Percentiles rank a stretch among this genome's conserved stretches.
Evolutionary conservation across 805 yeast species (phyloP).

Genomic region (Kluyveromyces aestuarii): DNA sequence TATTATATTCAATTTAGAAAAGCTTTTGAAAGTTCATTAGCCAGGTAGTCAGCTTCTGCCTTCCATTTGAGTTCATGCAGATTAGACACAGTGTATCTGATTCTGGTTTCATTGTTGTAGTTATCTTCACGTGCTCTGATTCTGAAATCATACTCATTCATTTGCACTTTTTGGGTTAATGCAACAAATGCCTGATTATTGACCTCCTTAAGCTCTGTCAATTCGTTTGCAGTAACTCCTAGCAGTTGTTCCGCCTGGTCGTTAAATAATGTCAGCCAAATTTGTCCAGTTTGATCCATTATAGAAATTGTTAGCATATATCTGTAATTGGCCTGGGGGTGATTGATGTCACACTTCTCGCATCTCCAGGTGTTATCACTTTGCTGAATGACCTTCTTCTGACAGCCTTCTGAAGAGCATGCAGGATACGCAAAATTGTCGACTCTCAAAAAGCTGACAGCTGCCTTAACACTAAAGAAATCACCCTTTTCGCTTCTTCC

Average conservation of each 20-base stretch:
- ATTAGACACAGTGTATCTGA: slow-evolving; percentile 61
- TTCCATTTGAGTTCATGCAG: slow-evolving; percentile 44
- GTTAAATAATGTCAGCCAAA: slow-evolving; percentile 84
- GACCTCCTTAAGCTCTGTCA: slow-evolving; percentile 39
- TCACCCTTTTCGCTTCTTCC: slow-evolving; percentile 77
- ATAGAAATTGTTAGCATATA: slow-evolving; percentile 69
- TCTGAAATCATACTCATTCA: slow-evolving; percentile 67
- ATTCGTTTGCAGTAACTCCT: slow-evolving; percentile 51
- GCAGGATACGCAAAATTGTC: slow-evolving; percentile 87
- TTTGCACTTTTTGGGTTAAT: slow-evolving; percentile 41
- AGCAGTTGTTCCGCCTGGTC: slow-evolving; percentile 67
- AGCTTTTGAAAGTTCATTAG: slow-evolving; percentile 26
- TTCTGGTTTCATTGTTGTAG: slow-evolving; percentile 69
- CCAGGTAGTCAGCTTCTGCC: slow-evolving; percentile 52
- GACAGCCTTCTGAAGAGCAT: slow-evolving; percentile 68
- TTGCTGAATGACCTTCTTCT: slow-evolving; percentile 72
- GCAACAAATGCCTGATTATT: slow-evolving; percentile 39
- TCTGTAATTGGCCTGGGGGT: slow-evolving; percentile 64
- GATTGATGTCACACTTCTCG: slow-evolving; percentile 75
- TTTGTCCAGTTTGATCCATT: slow-evolving; percentile 72
- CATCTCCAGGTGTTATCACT: slow-evolving; percentile 81
- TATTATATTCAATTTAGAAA: slow-evolving; percentile 6
- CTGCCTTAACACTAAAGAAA: slow-evolving; percentile 66
- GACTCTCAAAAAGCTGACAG: slow-evolving; percentile 58
- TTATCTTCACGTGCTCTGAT: slow-evolving; percentile 75